These are phyloP conservation scores for Acacia confusa DNA, from an alignment of 306 rosid genomes.

Conservation along the genomic window DNA sequence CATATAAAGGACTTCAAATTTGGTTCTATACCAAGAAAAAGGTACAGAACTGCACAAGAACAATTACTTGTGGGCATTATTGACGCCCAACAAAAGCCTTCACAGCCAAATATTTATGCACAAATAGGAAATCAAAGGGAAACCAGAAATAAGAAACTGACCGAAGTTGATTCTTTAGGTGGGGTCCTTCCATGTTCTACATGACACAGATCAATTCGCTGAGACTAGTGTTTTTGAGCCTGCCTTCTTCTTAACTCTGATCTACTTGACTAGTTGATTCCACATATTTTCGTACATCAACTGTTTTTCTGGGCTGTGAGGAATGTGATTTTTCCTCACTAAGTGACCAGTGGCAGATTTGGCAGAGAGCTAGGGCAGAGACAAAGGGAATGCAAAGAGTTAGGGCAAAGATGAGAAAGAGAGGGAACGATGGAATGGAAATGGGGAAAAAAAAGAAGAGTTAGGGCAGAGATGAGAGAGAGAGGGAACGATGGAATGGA, in stretches of 20 bases:
- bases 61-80: constrained; percentile 8
- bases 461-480: no score
- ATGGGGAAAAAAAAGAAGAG: no score
- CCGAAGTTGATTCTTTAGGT: constrained; percentile 50
- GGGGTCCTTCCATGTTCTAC: constrained; percentile 43
- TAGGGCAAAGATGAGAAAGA: no score
- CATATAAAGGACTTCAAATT: no score
- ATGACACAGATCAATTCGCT: constrained; percentile 43
- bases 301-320: constrained; percentile 31
- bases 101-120: constrained; percentile 3
- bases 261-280: constrained; percentile 45
- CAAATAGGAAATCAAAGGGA: not conserved
- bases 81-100: constrained; percentile 10
- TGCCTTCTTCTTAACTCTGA: constrained; percentile 47
- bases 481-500: no score
- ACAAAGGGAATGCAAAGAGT: no score
- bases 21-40: no score
- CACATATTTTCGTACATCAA: constrained; percentile 37
- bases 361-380: no score
- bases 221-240: constrained; percentile 47
- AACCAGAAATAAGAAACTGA: constrained; percentile 35
- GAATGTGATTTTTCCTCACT: constrained; percentile 51
- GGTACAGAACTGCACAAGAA: no score
- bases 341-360: no score
- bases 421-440: no score